These are phyloP conservation scores for Dinochytrium kinnereticum DNA, from an alignment of 371 early-diverging fungal species.

Conservation along the genomic window DNA sequence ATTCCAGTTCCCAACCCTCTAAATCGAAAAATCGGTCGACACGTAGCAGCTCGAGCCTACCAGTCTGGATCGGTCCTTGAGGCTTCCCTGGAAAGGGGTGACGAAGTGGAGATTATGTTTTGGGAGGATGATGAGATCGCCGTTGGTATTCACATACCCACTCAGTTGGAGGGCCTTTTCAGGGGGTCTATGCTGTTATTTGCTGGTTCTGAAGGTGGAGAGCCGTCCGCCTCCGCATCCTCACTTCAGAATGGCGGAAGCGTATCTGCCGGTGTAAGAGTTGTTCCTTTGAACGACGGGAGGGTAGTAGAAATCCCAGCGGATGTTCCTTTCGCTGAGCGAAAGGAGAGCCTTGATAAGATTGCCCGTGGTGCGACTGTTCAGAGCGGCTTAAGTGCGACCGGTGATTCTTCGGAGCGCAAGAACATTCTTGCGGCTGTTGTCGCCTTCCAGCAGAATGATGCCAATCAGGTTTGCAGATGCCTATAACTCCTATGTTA, in stretches of 20 bases:
- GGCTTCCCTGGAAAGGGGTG: conserved; percentile 12
- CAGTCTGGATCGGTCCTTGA: conserved; percentile 16
- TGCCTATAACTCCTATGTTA: too few relatives aligned
- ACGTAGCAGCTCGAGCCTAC: conserved; percentile 4
- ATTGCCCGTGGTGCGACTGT: neutral
- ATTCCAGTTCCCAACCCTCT: conserved; percentile 10
- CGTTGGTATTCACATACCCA: conserved; percentile 18
- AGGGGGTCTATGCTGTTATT: conserved; percentile 3
- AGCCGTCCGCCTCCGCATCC: neutral
- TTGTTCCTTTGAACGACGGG: neutral
- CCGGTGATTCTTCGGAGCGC: neutral
- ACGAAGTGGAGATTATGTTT: conserved; percentile 21
- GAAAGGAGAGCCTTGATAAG: neutral
- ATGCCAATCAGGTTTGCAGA: conserved; percentile 20
- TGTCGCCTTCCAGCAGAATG: conserved; percentile 18
- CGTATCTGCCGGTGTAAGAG: neutral
- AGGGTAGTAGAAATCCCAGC: neutral
- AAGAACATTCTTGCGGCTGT: conserved; percentile 14
- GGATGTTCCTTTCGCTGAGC: neutral
- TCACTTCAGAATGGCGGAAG: neutral
- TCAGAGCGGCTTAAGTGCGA: neutral
- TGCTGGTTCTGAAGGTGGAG: neutral
- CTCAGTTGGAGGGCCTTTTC: conserved; percentile 12
- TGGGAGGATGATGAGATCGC: conserved; percentile 24
- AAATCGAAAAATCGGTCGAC: conserved; percentile 11